Evolutionary conservation across 1,284 basidiomycete genomes (phyloP).

Genomic region (Papiliotrema nemorosa): DNA sequence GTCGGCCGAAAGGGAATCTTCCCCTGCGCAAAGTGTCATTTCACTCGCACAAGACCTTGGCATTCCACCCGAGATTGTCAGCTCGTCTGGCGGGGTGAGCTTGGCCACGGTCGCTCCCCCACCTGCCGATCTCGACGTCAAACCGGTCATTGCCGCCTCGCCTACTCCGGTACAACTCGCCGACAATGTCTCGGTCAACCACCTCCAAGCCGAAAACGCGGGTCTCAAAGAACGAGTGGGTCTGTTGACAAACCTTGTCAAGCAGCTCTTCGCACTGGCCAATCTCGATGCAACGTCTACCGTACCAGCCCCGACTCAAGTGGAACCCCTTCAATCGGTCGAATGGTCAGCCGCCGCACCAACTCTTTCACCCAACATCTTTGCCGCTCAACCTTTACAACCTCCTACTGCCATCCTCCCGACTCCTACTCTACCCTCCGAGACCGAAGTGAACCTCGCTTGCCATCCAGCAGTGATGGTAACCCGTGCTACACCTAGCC

Average conservation of each 20-base stretch:
- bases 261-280: constrained; percentile 40
- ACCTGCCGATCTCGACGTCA: constrained; percentile 28
- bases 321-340: constrained; percentile 3
- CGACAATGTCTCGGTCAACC: constrained; percentile 4
- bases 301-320: constrained; percentile 4
- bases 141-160: constrained; percentile 16
- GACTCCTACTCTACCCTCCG: constrained; percentile 8
- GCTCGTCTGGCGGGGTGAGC: constrained; percentile 33
- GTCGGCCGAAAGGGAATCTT: constrained; percentile 22
- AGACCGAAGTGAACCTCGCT: constrained; percentile 28
- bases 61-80: constrained; percentile 33
- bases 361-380: constrained; percentile 32
- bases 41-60: constrained; percentile 36
- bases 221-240: constrained; percentile 33
- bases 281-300: constrained; percentile 17
- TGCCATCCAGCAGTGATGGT: constrained; percentile 49
- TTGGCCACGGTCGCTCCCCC: constrained; percentile 40
- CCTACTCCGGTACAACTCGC: constrained; percentile 2
- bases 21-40: constrained; percentile 33
- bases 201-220: constrained; percentile 32
- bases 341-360: too few species aligned
- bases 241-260: constrained; percentile 42
- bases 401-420: constrained; percentile 6
- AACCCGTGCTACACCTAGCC: constrained; percentile 26
- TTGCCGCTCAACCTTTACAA: constrained; percentile 13